Base-by-base conservation (phyloP, 495 filamentous ascomycete genomes). In the Niebla homalea region DNA sequence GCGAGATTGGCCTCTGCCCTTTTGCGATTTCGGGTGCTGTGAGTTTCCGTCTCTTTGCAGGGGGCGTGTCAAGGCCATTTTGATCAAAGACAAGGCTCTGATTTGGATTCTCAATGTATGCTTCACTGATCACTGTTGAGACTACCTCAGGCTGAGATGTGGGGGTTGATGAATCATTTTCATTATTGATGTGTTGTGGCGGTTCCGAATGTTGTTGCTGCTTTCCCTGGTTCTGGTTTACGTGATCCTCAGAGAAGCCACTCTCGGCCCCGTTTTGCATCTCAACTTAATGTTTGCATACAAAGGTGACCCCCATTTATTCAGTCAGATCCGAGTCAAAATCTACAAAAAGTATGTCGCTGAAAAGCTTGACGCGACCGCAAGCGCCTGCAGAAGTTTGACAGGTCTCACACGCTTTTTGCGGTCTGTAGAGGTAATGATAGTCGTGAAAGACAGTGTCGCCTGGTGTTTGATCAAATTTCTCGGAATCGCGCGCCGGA, bases 41-140 rank as follows among this genome's bases (percentile, higher is more conserved):
- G 44, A 89, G 72, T 64, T 86, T 83, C 56, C 84, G 80, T 60
- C 80, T 81, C 65, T 92, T 94, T 11, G 73, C 70, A 45, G 84
- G 84, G 48, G 76, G 83, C 26, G 63, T 69, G 52, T 72, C 69
- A 40, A 42, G 57, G 50, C 50, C 47, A 44, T 52, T 49, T 32
- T 40, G 43, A 23, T 41, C 53, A n/a, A 41, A 3, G 11, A 46
- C 18, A 18, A 39, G 35, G 39, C 16, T 11, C 12, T 36, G 19
- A 36, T 26, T 49, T 18, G 32, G 19, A 37, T 37, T 46, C 43
- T 53, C 49, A 16, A 46, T 19, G 18, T 39, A 43, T 15, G 46
- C 2, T 49, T 53, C 44, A 36, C 25, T 19, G 18, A 43, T 45
- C 16, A 44, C 35, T 44, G 19, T 22, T 11, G 22, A 38, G 32